Evolutionary conservation across 495 filamentous ascomycete genomes (phyloP).

Genomic region (Podospora anserina): DNA sequence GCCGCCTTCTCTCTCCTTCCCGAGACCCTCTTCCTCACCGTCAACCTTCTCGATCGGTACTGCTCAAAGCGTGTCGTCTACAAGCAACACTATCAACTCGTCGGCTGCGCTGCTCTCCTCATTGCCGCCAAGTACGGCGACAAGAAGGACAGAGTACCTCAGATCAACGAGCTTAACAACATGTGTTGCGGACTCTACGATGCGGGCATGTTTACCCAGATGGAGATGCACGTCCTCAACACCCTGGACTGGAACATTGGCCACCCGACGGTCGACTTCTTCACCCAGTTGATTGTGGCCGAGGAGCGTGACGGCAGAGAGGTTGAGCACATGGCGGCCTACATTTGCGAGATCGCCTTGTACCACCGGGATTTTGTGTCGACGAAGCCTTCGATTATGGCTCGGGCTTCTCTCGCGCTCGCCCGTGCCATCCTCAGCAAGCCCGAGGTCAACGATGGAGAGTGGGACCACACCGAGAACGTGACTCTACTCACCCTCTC

Average conservation of each 20-base stretch:
- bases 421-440: slow-evolving; percentile 82
- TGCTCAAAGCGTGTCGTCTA: slow-evolving; percentile 98
- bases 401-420: slow-evolving; percentile 78
- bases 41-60: slow-evolving; percentile 96
- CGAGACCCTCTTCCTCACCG: slow-evolving; percentile 89
- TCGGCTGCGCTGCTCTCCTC: slow-evolving; percentile 92
- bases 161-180: slow-evolving; percentile 90
- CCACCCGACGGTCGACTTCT: slow-evolving; percentile 91
- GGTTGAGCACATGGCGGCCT: slow-evolving; percentile 90
- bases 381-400: slow-evolving; percentile 83
- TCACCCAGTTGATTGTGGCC: slow-evolving; percentile 70
- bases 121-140: slow-evolving; percentile 99
- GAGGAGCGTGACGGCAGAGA: slow-evolving; percentile 75
- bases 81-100: slow-evolving; percentile 97
- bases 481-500: slow-evolving; percentile 75
- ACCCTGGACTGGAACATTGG: slow-evolving; percentile 96
- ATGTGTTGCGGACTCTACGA: slow-evolving; percentile 99
- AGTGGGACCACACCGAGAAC: slow-evolving; percentile 82
- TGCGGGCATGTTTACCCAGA: slow-evolving; percentile 99
- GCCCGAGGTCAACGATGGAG: slow-evolving; percentile 66
- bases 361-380: slow-evolving; percentile 97
- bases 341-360: slow-evolving; percentile 88
- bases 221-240: slow-evolving; percentile 99
- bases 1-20: slow-evolving; percentile 89
- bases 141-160: slow-evolving; percentile 93